Conservation (phyloP, 768 basidiomycete species). For the Crepidotus variabilis region DNA sequence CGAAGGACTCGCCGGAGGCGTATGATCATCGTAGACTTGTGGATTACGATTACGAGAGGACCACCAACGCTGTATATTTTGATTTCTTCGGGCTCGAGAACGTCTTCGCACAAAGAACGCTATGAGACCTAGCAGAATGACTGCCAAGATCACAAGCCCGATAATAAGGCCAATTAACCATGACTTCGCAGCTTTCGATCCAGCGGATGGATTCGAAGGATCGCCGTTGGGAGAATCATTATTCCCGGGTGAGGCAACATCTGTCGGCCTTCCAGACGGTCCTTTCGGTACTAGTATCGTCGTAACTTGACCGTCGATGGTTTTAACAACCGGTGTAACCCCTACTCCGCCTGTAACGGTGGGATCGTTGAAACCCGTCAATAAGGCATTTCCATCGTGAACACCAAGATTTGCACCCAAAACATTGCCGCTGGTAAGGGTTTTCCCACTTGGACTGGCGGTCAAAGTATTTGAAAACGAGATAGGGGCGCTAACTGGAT, state of each 20-base stretch:
- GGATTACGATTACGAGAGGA: neutral
- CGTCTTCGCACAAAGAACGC: neutral
- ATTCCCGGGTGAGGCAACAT: neutral
- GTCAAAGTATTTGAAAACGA: too few species aligned
- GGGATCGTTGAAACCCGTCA: neutral
- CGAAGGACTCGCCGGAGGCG: neutral
- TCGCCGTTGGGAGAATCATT: neutral
- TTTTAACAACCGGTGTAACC: neutral
- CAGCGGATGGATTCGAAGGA: neutral
- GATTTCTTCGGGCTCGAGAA: neutral
- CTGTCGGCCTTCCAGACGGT: neutral
- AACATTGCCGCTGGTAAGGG: too few species aligned
- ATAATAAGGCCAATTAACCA: neutral
- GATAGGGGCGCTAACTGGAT: too few species aligned
- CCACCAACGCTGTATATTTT: neutral
- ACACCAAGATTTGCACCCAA: neutral
- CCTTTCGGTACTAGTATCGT: neutral
- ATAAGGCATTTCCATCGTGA: neutral
- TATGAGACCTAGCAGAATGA: neutral
- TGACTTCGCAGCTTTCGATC: neutral
- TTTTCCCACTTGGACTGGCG: too few species aligned
- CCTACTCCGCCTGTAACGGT: neutral
- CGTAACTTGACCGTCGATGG: neutral
- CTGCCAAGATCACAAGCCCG: neutral
- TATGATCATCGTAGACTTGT: neutral